A percentile compares a stretch with the other conserved stretches of the same genome.
These are phyloP conservation scores for Torulaspora pretoriensis DNA, from an alignment of 1,139 yeast species.

Conservation along the genomic window DNA sequence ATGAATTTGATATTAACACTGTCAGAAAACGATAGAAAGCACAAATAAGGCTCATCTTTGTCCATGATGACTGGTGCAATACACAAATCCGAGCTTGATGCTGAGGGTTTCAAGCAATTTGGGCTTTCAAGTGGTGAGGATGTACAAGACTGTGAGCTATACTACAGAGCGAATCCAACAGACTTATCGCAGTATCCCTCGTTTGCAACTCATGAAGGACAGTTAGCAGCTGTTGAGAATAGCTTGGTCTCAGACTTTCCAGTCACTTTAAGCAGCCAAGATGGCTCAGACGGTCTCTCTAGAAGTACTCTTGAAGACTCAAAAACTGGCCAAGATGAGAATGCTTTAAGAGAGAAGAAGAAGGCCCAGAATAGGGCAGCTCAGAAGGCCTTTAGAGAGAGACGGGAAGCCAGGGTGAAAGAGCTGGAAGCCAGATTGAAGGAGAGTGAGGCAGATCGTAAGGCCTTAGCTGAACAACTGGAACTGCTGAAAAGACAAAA, in stretches of 20 bases:
- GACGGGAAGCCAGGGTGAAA: conserved; percentile 70
- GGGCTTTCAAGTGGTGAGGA: background rate
- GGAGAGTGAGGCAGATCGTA: conserved; percentile 58
- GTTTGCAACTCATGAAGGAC: background rate
- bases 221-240: background rate
- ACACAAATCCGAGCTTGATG: too few species aligned
- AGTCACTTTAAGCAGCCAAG: background rate
- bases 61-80: too few species aligned
- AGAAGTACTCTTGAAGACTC: background rate
- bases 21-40: too few species aligned
- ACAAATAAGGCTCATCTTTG: too few species aligned
- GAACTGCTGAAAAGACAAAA: conserved; percentile 37
- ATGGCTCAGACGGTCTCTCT: background rate
- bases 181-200: background rate
- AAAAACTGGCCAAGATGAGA: conserved; percentile 1
- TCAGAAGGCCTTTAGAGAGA: conserved; percentile 82
- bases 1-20: too few species aligned
- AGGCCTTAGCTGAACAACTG: conserved; percentile 48
- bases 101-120: too few species aligned
- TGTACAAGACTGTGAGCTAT: background rate
- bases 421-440: conserved; percentile 60
- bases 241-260: background rate
- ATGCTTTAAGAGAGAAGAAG: conserved; percentile 41
- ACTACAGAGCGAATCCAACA: background rate
- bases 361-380: conserved; percentile 88